A percentile compares a stretch with the other conserved stretches of the same genome.
Conservation (phyloP, 169 alveolate species). For the Besnoitia besnoiti region DNA sequence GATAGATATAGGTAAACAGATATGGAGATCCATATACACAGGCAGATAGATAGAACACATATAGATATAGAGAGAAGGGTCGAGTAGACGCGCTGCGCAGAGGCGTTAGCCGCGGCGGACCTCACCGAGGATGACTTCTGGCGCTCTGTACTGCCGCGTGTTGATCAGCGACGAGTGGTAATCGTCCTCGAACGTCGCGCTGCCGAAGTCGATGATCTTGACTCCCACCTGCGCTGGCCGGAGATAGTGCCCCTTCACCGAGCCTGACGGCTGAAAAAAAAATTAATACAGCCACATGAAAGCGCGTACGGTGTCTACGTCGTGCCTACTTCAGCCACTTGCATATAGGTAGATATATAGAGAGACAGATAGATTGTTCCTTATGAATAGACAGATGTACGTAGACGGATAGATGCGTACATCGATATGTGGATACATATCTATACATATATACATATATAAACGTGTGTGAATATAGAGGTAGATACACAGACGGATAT, state of each 20-base stretch:
- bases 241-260: slow-evolving; percentile 41
- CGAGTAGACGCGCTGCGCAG: no score
- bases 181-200: slow-evolving; percentile 96
- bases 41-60: no score
- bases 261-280: background rate
- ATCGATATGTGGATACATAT: background rate
- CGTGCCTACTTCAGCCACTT: no score
- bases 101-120: no score
- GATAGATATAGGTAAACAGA: background rate
- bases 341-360: no score
- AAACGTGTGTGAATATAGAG: background rate
- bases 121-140: slow-evolving; percentile 95
- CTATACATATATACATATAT: background rate
- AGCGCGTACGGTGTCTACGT: no score
- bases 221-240: slow-evolving; percentile 88
- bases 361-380: no score
- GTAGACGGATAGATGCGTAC: background rate
- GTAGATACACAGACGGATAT: no score
- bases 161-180: slow-evolving; percentile 96
- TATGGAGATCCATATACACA: background rate
- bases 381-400: background rate
- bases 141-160: slow-evolving; percentile 98
- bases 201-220: slow-evolving; percentile 98
- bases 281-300: no score
- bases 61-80: no score